phyloP scores from a whole-genome alignment of 1,139 yeast species.

The Wickerhamomyces sp. region DNA sequence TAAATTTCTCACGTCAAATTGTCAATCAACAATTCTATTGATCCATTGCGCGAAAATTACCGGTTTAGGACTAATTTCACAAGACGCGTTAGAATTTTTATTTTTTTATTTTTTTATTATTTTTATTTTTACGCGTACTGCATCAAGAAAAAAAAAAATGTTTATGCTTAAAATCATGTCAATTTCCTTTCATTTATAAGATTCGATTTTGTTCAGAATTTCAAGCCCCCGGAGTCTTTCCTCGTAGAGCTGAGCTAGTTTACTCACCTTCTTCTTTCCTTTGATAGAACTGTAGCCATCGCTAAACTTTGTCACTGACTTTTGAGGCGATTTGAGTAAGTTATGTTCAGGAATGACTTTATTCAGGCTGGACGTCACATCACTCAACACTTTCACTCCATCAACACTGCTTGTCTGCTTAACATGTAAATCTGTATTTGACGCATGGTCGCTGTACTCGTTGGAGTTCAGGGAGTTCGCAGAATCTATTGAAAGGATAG shows the following conservation, averaged over 20 bases:
- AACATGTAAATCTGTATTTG: background rate
- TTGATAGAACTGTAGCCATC: conserved; percentile 23
- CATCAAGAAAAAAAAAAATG: background rate
- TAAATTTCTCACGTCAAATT: too few relatives aligned
- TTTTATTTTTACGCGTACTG: background rate
- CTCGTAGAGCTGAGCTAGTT: conserved; percentile 23
- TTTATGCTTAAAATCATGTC: background rate
- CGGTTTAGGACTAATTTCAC: background rate
- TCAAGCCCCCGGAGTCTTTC: conserved; percentile 22
- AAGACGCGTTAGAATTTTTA: too few relatives aligned
- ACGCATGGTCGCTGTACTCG: too few relatives aligned
- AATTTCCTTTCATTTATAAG: background rate
- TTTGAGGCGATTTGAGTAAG: conserved; percentile 4
- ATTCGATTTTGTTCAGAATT: conserved; percentile 15
- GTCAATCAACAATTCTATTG: background rate
- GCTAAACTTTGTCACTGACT: conserved; percentile 17
- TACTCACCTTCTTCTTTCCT: conserved; percentile 23
- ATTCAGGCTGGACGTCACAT: conserved; percentile 20
- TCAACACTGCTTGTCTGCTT: background rate
- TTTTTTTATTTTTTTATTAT: too few relatives aligned
- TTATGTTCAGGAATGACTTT: conserved; percentile 5
- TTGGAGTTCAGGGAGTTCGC: too few relatives aligned
- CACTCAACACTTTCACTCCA: conserved; percentile 13
- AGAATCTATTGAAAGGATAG: conserved; percentile 1
- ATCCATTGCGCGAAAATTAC: background rate